phyloP scores from a whole-genome alignment of 2,329 filamentous ascomycete species.

The Colletotrichum shisoi region DNA sequence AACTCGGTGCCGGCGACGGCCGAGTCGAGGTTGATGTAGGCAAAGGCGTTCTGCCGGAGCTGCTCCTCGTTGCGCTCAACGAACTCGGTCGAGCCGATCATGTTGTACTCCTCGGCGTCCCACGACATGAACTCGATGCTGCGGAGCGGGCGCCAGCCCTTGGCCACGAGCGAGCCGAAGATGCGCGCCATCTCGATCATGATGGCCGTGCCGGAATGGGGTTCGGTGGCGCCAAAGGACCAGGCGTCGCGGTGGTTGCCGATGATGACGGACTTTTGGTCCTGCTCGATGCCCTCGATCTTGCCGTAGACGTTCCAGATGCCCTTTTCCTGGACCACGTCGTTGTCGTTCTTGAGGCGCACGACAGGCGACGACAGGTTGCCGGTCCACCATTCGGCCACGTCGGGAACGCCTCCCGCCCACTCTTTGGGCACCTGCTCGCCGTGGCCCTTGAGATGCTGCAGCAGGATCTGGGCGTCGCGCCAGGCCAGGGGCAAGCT shows the following conservation, averaged over 20 bases:
- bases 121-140: constrained; percentile 97
- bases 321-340: constrained; percentile 80
- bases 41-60: constrained; percentile 77
- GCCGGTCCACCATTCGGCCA: constrained; percentile 80
- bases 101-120: constrained; percentile 93
- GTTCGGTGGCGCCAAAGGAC: constrained; percentile 86
- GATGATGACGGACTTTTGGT: constrained; percentile 82
- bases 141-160: constrained; percentile 90
- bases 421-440: constrained; percentile 73
- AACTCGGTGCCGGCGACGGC: constrained; percentile 80
- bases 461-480: constrained; percentile 81
- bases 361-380: constrained; percentile 76
- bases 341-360: constrained; percentile 84
- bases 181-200: constrained; percentile 89
- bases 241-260: constrained; percentile 94
- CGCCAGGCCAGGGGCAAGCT: constrained; percentile 90
- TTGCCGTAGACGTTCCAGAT: constrained; percentile 93
- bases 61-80: constrained; percentile 83
- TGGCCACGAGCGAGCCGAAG: constrained; percentile 77
- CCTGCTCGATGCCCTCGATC: constrained; percentile 84
- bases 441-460: constrained; percentile 78
- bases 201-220: constrained; percentile 87
- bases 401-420: constrained; percentile 77
- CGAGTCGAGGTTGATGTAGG: constrained; percentile 90
- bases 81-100: constrained; percentile 92